Evolutionary conservation across 2,329 filamentous ascomycete species (phyloP).

Genomic region (Canariomyces notabilis): DNA sequence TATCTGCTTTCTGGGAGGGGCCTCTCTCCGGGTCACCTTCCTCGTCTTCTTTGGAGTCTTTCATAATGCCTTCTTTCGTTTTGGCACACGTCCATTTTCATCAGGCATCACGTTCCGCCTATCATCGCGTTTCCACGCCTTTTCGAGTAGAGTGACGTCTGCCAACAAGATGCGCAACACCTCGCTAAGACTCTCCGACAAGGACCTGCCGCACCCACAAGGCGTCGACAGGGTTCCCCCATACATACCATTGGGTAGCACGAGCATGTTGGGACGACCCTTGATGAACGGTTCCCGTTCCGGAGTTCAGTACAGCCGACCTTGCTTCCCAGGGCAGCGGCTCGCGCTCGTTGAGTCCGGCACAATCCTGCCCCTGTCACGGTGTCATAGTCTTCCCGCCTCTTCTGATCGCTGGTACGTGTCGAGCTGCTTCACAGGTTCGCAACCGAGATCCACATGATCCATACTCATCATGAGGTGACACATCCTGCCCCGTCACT

Average conservation of each 20-base stretch:
- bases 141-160: background rate
- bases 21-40: no score
- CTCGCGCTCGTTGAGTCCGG: constrained; percentile 9
- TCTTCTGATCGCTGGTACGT: constrained; percentile 17
- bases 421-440: constrained; percentile 15
- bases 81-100: no score
- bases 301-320: constrained; percentile 25
- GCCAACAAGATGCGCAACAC: constrained; percentile 16
- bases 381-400: no score
- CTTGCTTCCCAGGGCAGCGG: constrained; percentile 17
- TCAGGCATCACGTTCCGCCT: no score
- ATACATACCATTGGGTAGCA: no score
- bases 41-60: no score
- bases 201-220: constrained; percentile 10
- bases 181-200: constrained; percentile 11
- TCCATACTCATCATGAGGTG: constrained; percentile 22
- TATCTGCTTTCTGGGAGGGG: no score
- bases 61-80: no score
- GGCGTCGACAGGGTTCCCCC: constrained; percentile 5
- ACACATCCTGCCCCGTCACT: constrained; percentile 9
- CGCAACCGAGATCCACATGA: constrained; percentile 13
- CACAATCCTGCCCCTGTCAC: constrained; percentile 1
- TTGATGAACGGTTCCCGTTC: constrained; percentile 22
- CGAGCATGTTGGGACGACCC: constrained; percentile 13
- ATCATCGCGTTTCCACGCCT: no score